Evolutionary conservation across 2,329 filamentous ascomycete genomes (phyloP).

Genomic region (Xylogone sp.): DNA sequence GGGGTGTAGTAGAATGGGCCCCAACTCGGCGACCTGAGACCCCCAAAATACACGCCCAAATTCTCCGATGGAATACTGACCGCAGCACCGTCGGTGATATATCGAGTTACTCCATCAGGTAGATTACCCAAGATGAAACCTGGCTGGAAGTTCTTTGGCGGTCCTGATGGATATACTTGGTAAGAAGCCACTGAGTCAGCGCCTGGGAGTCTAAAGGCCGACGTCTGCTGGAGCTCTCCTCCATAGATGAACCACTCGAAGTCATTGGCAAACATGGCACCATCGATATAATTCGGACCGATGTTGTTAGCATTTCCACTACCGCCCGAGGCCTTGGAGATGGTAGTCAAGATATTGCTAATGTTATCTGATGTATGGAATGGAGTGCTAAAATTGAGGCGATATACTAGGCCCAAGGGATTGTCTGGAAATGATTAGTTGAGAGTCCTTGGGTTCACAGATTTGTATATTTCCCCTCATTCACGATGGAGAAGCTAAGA

Average conservation of each 20-base stretch:
- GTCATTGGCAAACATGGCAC: slow-evolving; percentile 62
- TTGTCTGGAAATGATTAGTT: slow-evolving; percentile 40
- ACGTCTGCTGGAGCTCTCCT: slow-evolving; percentile 44
- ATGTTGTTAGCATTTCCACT: slow-evolving; percentile 42
- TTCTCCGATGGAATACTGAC: slow-evolving; percentile 67
- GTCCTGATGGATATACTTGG: slow-evolving; percentile 48
- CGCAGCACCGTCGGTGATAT: slow-evolving; percentile 60
- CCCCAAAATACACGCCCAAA: slow-evolving; percentile 68
- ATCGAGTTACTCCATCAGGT: slow-evolving; percentile 48
- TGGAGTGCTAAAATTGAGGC: slow-evolving; percentile 53
- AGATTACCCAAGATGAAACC: slow-evolving; percentile 41
- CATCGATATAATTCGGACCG: slow-evolving; percentile 56
- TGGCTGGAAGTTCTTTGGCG: slow-evolving; percentile 37
- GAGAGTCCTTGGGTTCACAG: no score
- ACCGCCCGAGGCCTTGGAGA: slow-evolving; percentile 44
- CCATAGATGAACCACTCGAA: slow-evolving; percentile 62
- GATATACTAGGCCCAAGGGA: slow-evolving; percentile 47
- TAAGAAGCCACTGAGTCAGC: slow-evolving; percentile 46
- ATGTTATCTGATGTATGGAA: slow-evolving; percentile 52
- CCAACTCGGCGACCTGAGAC: slow-evolving; percentile 47
- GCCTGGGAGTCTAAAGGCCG: slow-evolving; percentile 34
- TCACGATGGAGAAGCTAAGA: no score
- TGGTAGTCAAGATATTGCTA: slow-evolving; percentile 43
- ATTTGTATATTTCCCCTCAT: no score
- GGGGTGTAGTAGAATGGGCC: slow-evolving; percentile 42